phyloP scores from a whole-genome alignment of 148 eudicot species.

The Rhododendron mucronatum region DNA sequence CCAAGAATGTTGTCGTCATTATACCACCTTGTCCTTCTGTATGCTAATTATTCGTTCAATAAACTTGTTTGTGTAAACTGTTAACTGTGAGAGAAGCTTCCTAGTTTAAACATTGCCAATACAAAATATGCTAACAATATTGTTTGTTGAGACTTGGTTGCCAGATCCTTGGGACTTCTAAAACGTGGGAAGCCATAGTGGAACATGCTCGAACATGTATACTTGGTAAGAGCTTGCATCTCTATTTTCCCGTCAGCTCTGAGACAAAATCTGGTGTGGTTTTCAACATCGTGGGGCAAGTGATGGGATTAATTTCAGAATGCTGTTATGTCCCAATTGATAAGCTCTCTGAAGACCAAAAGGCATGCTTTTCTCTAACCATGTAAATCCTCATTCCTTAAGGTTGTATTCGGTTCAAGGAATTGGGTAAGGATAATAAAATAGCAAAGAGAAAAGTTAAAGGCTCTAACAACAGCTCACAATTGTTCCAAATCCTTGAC shows the following conservation, averaged over 20 bases:
- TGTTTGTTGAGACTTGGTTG: constrained; percentile 11
- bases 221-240: constrained; percentile 41
- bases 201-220: constrained; percentile 64
- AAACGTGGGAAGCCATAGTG: constrained; percentile 53
- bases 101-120: not conserved
- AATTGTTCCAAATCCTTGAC: not conserved
- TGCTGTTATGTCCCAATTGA: constrained; percentile 41
- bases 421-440: not conserved
- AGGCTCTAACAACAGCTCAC: not conserved
- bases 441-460: not conserved
- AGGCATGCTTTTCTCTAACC: constrained; percentile 40
- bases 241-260: constrained; percentile 41
- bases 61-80: not conserved
- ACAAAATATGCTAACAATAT: not conserved
- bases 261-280: constrained; percentile 48
- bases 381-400: not conserved
- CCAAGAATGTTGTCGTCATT: not conserved
- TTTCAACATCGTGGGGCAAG: constrained; percentile 64
- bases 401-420: not conserved
- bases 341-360: constrained; percentile 57
- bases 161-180: constrained; percentile 61
- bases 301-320: constrained; percentile 50
- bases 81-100: not conserved
- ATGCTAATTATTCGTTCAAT: not conserved
- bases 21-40: not conserved